Evolutionary conservation across 768 basidiomycete species (phyloP).

Genomic region (Clavulina sp.): DNA sequence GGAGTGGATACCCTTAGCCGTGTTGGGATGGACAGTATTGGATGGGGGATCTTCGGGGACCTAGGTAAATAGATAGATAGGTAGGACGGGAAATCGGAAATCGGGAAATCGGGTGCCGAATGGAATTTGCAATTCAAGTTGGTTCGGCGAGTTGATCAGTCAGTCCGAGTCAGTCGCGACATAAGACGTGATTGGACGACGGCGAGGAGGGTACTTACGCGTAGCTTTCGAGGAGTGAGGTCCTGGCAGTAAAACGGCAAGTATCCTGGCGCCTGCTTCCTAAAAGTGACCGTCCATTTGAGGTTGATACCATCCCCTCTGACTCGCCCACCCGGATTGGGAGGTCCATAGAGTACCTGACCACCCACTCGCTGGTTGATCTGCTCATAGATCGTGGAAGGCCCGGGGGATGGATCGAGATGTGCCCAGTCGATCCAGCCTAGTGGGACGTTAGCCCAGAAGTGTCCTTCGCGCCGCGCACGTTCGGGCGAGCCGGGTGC

Average conservation of each 20-base stretch:
- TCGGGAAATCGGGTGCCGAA: neutral
- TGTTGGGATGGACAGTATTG: conserved; percentile 34
- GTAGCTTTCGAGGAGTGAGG: conserved; percentile 37
- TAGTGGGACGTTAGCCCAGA: conserved; percentile 35
- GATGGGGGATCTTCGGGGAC: conserved; percentile 32
- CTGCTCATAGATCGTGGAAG: too few relatives aligned
- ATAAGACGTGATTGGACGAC: neutral
- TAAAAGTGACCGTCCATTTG: conserved; percentile 37
- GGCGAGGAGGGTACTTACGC: conserved; percentile 28
- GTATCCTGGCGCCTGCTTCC: conserved; percentile 12
- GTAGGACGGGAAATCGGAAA: conserved; percentile 2
- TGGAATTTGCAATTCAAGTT: neutral
- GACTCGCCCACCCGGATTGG: conserved; percentile 31
- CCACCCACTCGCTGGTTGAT: neutral
- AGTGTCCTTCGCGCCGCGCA: conserved; percentile 26
- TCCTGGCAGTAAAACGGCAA: conserved; percentile 65
- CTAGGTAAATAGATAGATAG: conserved; percentile 21
- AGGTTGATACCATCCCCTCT: conserved; percentile 37
- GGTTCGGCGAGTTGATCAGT: too few relatives aligned
- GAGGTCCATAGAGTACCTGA: neutral
- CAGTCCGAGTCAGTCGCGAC: too few relatives aligned
- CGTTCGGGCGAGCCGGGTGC: conserved; percentile 32
- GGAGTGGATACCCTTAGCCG: conserved; percentile 31
- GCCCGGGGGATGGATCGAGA: conserved; percentile 22
- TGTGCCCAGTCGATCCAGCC: conserved; percentile 59